phyloP scores from a whole-genome alignment of 441 rosid species.

The Eutrema salsugineum region DNA sequence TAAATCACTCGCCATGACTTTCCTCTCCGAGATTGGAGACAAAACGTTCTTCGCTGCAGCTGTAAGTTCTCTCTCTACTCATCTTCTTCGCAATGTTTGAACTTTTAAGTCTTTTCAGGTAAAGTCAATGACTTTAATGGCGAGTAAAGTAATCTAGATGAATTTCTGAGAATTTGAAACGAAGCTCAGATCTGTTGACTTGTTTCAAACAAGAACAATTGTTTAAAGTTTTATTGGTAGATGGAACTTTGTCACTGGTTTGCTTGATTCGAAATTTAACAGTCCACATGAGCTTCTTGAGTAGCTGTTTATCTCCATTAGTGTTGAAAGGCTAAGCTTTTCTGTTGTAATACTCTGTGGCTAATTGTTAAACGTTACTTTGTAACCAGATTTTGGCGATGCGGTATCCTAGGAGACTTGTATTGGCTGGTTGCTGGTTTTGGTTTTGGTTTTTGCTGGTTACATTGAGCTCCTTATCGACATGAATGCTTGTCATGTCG shows the following conservation, averaged over 20 bases:
- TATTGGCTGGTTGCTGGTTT: slow-evolving; percentile 87
- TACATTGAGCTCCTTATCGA: too few relatives aligned
- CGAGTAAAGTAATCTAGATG: too few relatives aligned
- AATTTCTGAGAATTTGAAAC: background rate
- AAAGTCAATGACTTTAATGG: background rate
- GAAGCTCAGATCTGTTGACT: background rate
- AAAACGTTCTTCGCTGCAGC: slow-evolving; percentile 96
- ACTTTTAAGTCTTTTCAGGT: too few relatives aligned
- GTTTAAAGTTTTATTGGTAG: background rate
- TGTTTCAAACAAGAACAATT: background rate
- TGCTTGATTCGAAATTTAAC: background rate
- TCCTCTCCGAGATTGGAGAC: slow-evolving; percentile 90
- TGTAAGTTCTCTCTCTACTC: slow-evolving; percentile 39
- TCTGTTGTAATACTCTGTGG: too few relatives aligned
- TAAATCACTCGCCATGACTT: slow-evolving; percentile 92
- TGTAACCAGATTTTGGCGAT: slow-evolving; percentile 74
- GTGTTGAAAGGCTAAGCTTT: too few relatives aligned
- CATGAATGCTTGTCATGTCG: too few relatives aligned
- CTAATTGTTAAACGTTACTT: background rate
- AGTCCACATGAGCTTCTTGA: background rate
- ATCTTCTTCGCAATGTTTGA: background rate
- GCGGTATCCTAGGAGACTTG: slow-evolving; percentile 94
- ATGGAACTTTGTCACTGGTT: background rate
- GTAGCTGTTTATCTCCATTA: background rate
- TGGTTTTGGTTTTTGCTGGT: too few relatives aligned